These are phyloP conservation scores for Phoma sp. DNA, from an alignment of 2,329 filamentous ascomycete species.

Conservation along the genomic window DNA sequence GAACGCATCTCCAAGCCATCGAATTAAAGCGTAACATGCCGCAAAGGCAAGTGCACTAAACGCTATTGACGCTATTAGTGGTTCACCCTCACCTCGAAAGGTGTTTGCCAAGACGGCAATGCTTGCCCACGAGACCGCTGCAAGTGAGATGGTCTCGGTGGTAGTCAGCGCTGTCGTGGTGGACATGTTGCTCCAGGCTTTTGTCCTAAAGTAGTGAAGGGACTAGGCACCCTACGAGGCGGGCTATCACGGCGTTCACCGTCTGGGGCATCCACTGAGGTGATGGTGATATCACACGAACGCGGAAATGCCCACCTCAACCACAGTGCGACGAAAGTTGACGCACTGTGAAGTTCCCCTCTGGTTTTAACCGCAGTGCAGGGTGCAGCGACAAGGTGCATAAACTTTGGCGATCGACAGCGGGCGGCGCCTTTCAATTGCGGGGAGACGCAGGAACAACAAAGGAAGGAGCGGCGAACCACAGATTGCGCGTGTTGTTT, in stretches of 20 bases:
- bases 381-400: conserved; percentile 10
- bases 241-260: conserved; percentile 1
- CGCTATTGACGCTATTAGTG: conserved; percentile 84
- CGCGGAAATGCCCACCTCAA: conserved; percentile 5
- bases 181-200: conserved; percentile 15
- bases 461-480: conserved; percentile 23
- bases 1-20: conserved; percentile 91
- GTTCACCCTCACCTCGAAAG: conserved; percentile 82
- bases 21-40: conserved; percentile 81
- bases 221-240: conserved; percentile 18
- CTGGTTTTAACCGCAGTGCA: conserved; percentile 7
- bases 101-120: conserved; percentile 78
- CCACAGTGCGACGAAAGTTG: background rate
- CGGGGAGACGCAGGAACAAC: conserved; percentile 18
- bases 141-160: conserved; percentile 62
- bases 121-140: conserved; percentile 71
- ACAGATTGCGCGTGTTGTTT: conserved; percentile 17
- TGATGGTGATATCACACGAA: conserved; percentile 12
- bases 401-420: conserved; percentile 18
- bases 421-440: conserved; percentile 11
- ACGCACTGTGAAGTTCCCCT: conserved; percentile 3
- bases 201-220: conserved; percentile 8
- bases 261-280: conserved; percentile 11
- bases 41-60: conserved; percentile 86
- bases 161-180: conserved; percentile 52